Percentiles rank a stretch among this genome's conserved stretches.
Conservation (phyloP, 2,329 filamentous ascomycete species). For the Phyllachora maydis region DNA sequence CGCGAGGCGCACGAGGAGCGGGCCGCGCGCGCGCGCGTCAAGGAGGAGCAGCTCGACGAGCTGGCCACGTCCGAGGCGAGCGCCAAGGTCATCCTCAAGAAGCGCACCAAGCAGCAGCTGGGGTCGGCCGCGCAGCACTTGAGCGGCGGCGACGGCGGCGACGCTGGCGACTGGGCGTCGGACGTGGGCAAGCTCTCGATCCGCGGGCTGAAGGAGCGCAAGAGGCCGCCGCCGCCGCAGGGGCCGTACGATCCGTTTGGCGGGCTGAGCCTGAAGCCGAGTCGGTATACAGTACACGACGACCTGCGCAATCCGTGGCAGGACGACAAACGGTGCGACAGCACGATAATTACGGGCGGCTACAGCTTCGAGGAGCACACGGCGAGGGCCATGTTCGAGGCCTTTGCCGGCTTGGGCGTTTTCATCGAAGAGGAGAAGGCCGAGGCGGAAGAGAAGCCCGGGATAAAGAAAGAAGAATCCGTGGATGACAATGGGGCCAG, state of each 20-base stretch:
- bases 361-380: slow-evolving; percentile 74
- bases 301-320: slow-evolving; percentile 47
- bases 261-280: slow-evolving; percentile 45
- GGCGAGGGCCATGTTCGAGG: slow-evolving; percentile 61
- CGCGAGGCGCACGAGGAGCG: slow-evolving; percentile 54
- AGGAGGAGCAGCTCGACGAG: slow-evolving; percentile 48
- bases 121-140: slow-evolving; percentile 11
- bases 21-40: slow-evolving; percentile 37
- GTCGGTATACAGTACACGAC: slow-evolving; percentile 49
- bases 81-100: slow-evolving; percentile 51
- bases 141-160: slow-evolving; percentile 15
- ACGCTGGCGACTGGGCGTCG: slow-evolving; percentile 7
- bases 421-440: slow-evolving; percentile 67
- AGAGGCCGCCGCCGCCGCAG: slow-evolving; percentile 22
- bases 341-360: slow-evolving; percentile 52
- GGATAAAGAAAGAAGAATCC: too few species aligned
- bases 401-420: slow-evolving; percentile 74
- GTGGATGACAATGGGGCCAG: too few species aligned
- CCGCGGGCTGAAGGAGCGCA: slow-evolving; percentile 55
- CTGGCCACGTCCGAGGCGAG: slow-evolving; percentile 38
- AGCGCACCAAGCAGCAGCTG: slow-evolving; percentile 37
- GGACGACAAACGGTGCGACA: slow-evolving; percentile 36
- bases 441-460: too few species aligned
- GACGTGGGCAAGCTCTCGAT: slow-evolving; percentile 32
- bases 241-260: slow-evolving; percentile 79